Base-by-base conservation (phyloP, 352 stramenopile species). In the Pythium insidiosum region DNA sequence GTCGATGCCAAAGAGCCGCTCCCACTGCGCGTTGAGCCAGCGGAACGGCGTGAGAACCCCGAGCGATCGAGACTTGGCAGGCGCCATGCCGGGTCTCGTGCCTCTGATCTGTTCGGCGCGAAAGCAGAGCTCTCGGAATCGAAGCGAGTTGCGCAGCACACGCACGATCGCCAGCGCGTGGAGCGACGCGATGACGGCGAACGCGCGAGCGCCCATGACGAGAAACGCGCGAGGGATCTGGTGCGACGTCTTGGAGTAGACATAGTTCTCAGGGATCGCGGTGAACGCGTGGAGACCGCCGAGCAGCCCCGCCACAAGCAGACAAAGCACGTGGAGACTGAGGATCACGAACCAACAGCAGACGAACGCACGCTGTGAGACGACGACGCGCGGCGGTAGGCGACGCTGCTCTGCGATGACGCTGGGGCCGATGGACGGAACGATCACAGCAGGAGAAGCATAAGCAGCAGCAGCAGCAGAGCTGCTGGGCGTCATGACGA, bases 91-190 rank as follows among this genome's bases (percentile, higher is more conserved):
- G n/a, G n/a, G 19, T 18, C 7, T 13, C 5, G 35, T 11, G 4
- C 16, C 6, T 19, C 6, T 4, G 25, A 24, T n/a, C n/a, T n/a
- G n/a, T n/a, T n/a, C n/a, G n/a, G n/a, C n/a, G n/a, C n/a, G 23
- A 12, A 51, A 51, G 26, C 43, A 51, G 35, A 51, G 43, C 24
- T 43, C 34, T 0, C 34, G 5, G 10, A 16, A 11, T 1, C 34
- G 43, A n/a, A 51, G 19, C 33, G 43, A 51, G 43, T 43, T 16
- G 33, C 37, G 18, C 3, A 51, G 0, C 19, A 51, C 43, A 1
- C 43, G 43, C 6, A 1, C 23, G 4, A 43, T 26, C 16, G 34
- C 43, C 13, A 43, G 23, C 6, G 43, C 16, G 43, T 51, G 43
- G 35, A 51, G 43, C 26, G 12, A 4, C 31, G 15, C 20, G 31